phyloP scores from a whole-genome alignment of 805 yeast genomes.

The Kodamaea kaohsiungensis region DNA sequence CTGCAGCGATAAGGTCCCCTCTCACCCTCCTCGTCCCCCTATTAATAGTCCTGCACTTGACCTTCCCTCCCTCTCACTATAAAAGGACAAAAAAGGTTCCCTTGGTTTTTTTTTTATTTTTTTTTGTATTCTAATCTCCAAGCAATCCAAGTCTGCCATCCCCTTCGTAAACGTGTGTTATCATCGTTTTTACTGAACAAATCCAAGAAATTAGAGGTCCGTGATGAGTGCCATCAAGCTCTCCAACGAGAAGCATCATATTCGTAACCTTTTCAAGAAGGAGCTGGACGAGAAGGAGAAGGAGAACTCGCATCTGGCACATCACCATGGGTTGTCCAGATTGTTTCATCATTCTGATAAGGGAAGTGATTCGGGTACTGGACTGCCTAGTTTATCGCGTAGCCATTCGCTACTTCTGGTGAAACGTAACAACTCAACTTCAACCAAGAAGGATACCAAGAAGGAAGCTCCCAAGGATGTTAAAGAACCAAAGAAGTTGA shows the following conservation, averaged over 20 bases:
- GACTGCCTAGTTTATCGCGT: conserved; percentile 8
- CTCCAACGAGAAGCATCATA: conserved; percentile 15
- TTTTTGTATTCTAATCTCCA: not conserved
- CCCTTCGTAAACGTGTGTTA: not conserved
- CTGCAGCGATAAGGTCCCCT: conserved; percentile 2
- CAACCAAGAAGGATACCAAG: not conserved
- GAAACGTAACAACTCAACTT: conserved; percentile 9
- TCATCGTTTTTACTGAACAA: not conserved
- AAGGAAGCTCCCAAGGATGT: not conserved
- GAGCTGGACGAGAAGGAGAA: conserved; percentile 13
- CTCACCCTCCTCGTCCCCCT: conserved; percentile 2
- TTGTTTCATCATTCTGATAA: conserved; percentile 21
- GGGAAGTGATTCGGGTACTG: not conserved
- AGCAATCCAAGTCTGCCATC: not conserved
- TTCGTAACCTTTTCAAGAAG: conserved; percentile 23
- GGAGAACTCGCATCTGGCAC: conserved; percentile 12
- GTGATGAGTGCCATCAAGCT: conserved; percentile 13
- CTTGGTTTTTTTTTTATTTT: not conserved
- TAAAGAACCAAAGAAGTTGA: conserved; percentile 14
- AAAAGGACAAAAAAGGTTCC: conserved; percentile 1
- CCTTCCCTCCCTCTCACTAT: not conserved
- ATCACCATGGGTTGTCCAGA: conserved; percentile 19
- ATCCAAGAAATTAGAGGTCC: not conserved
- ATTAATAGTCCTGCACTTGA: conserved; percentile 2
- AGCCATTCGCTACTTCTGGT: conserved; percentile 12